These are phyloP conservation scores for Candida sphagnicola DNA, from an alignment of 805 yeast genomes.

Conservation along the genomic window DNA sequence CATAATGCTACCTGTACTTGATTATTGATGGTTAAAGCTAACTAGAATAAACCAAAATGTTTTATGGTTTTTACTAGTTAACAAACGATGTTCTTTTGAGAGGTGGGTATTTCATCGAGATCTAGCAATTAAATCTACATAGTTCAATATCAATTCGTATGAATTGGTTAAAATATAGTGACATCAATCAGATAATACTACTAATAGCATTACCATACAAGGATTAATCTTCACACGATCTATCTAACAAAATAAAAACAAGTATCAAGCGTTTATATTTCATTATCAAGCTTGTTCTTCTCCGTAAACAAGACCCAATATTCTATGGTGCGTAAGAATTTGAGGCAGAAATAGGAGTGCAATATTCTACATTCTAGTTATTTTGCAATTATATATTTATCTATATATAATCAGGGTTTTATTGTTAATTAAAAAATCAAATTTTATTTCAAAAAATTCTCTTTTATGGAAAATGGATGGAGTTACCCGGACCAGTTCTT, in stretches of 20 bases:
- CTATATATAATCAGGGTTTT: not conserved
- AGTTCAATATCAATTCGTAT: too few species aligned
- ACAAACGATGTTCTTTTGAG: too few species aligned
- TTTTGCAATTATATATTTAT: not conserved
- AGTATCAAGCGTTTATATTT: constrained; percentile 45
- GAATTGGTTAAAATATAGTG: too few species aligned
- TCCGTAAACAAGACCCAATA: constrained; percentile 60
- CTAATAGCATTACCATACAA: constrained; percentile 10
- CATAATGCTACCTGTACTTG: too few species aligned
- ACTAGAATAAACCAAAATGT: too few species aligned
- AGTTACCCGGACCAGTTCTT: not conserved
- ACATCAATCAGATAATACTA: constrained; percentile 10
- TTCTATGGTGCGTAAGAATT: constrained; percentile 44
- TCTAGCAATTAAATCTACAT: too few species aligned
- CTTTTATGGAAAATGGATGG: not conserved
- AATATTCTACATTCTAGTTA: not conserved
- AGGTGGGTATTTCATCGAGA: too few species aligned
- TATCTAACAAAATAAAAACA: constrained; percentile 29
- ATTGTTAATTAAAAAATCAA: too few species aligned
- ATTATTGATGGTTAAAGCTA: too few species aligned
- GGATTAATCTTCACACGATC: constrained; percentile 39
- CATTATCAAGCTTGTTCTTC: constrained; percentile 52
- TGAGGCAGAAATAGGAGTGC: constrained; percentile 67
- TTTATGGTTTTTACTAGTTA: too few species aligned
- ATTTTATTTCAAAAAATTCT: not conserved